phyloP scores from a whole-genome alignment of 306 rosid genomes.

The Ziziphus jujuba region DNA sequence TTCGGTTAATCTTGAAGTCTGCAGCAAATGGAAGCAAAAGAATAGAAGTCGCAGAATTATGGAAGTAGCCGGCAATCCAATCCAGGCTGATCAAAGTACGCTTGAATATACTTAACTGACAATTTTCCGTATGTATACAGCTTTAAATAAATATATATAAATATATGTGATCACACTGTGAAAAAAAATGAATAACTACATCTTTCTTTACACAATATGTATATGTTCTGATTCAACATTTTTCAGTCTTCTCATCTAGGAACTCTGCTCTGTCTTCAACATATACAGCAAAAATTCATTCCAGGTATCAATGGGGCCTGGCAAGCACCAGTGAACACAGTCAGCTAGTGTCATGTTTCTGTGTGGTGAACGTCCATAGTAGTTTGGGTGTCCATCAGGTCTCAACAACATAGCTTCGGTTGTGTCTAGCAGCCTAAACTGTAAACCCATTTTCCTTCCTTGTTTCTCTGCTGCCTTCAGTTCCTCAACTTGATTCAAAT shows the following conservation, averaged over 20 bases:
- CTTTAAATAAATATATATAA: background rate
- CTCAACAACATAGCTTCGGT: conserved; percentile 75
- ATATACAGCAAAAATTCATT: conserved; percentile 68
- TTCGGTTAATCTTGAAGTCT: too few species aligned
- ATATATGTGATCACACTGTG: background rate
- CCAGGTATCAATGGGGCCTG: conserved; percentile 90
- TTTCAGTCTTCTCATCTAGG: conserved; percentile 12
- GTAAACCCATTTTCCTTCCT: conserved; percentile 45
- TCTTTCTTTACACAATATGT: background rate
- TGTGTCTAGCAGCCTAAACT: conserved; percentile 54
- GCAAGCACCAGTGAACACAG: conserved; percentile 94
- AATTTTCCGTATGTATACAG: too few species aligned
- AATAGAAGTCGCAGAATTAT: too few species aligned
- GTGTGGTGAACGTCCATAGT: conserved; percentile 43
- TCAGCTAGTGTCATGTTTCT: conserved; percentile 50
- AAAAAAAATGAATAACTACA: background rate
- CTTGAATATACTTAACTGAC: too few species aligned
- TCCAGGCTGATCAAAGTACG: too few species aligned
- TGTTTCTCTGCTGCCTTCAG: conserved; percentile 46
- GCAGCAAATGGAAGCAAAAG: too few species aligned
- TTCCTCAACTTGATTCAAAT: conserved; percentile 56
- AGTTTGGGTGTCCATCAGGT: conserved; percentile 93
- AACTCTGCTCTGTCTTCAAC: conserved; percentile 34
- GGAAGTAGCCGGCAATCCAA: too few species aligned
- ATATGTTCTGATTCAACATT: background rate